Base-by-base conservation (phyloP, 2,329 filamentous ascomycete species). In the Elsinoe necatrix region DNA sequence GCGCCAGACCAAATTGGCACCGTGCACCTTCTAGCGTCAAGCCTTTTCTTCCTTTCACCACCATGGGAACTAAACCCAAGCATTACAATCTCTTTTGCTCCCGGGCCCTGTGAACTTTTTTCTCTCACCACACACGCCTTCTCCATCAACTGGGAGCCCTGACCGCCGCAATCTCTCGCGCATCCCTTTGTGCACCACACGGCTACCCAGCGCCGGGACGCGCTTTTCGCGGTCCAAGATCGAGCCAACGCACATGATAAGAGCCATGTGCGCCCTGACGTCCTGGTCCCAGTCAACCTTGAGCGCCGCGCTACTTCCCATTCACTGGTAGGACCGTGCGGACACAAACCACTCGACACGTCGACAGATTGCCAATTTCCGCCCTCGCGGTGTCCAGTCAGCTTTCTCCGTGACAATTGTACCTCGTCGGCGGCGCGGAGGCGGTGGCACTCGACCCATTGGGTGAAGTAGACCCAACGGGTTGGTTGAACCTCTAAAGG, bases 311-410 rank as follows among this genome's bases (percentile, higher is more conserved):
- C 39, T 20, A 14, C 39, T 14, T 48, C 43, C 43, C 23, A 31
- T 16, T 16, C 27, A 31, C 27, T 50, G 25, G 25, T 31, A 31
- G 25, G 45, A 31, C 45, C 45, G 45, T 50, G 45, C 29, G 48
- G 31, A 37, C 21, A 25, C 41, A 12, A 12, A 21, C 18, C 18
- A 14, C 20, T 35, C 20, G 34, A 52, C 48, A 52, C 48, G 48
- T 52, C 29, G 48, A 52, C 29, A 35, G 18, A 52, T 52, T 52
- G 48, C 48, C 48, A 52, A 52, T 52, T 39, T 52, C 48, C 48
- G 29, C 48, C 48, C 9, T 35, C 31, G 8, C 48, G 29, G 25
- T 21, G 29, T 39, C 29, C 31, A 23, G 48, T 34, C 48, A 52
- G 18, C 5, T 34, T 34, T 25, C 31, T 39, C 18, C 21, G 48